These are phyloP conservation scores for Aphanocladium album DNA, from an alignment of 2,329 filamentous ascomycete species.

Conservation along the genomic window DNA sequence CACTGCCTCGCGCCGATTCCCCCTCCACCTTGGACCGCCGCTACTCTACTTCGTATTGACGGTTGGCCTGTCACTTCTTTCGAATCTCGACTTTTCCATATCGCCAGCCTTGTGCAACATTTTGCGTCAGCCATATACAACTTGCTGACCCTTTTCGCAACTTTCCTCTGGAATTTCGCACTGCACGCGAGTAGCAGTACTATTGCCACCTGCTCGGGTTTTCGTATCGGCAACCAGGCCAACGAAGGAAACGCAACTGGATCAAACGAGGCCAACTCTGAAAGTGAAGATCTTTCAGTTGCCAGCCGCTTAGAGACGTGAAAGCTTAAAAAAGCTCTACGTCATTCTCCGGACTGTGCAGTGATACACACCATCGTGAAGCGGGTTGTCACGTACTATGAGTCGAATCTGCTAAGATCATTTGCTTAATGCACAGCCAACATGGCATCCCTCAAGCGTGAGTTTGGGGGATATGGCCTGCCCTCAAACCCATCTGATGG, in stretches of 20 bases:
- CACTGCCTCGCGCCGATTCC: slow-evolving; percentile 2
- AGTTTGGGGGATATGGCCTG: slow-evolving; percentile 13
- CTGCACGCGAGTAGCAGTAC: not conserved
- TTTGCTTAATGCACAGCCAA: slow-evolving; percentile 1
- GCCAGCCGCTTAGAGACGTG: not conserved
- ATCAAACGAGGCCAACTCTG: not conserved
- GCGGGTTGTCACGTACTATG: slow-evolving; percentile 1
- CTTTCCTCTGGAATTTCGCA: not conserved
- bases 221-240: not conserved
- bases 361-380: not conserved
- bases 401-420: not conserved
- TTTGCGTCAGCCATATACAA: not conserved
- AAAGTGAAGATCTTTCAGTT: not conserved
- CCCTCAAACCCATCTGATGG: slow-evolving; percentile 11
- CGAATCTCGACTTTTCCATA: not conserved
- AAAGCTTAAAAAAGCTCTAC: not conserved
- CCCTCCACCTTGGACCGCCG: slow-evolving; percentile 1
- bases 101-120: not conserved
- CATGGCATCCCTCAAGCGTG: slow-evolving; percentile 13
- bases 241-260: not conserved
- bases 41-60: slow-evolving; percentile 3
- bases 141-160: not conserved
- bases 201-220: not conserved
- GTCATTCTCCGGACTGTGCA: not conserved
- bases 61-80: not conserved